Conservation (phyloP, 2,329 filamentous ascomycete species). For the Eutypella sp. region DNA sequence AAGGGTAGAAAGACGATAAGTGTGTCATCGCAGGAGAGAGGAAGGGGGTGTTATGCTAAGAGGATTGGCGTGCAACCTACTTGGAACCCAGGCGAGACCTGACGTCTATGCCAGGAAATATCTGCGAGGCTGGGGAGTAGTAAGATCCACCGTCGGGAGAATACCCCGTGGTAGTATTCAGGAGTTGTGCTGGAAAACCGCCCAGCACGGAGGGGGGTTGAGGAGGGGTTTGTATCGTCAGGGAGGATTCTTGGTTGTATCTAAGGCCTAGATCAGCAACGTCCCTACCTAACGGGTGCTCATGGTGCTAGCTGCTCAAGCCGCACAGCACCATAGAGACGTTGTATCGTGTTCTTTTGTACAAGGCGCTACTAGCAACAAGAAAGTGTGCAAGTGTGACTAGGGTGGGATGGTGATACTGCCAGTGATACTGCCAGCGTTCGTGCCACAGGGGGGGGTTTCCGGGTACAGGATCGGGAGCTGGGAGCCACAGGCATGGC, state of each 20-base stretch:
- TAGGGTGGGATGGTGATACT: too few species aligned
- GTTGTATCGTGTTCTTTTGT: constrained; percentile 32
- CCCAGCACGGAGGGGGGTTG: constrained; percentile 47
- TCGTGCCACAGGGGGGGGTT: constrained; percentile 38
- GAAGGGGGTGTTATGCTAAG: constrained; percentile 6
- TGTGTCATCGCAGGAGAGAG: constrained; percentile 9
- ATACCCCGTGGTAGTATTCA: constrained; percentile 44
- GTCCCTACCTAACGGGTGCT: constrained; percentile 22
- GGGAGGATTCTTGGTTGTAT: constrained; percentile 51
- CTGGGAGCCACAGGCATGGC: constrained; percentile 31
- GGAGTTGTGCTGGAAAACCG: constrained; percentile 46
- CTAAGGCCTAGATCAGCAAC: constrained; percentile 36
- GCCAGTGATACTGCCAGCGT: constrained; percentile 44
- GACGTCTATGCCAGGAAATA: constrained; percentile 47
- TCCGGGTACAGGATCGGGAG: constrained; percentile 36
- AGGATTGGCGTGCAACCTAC: constrained; percentile 37
- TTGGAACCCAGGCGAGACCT: constrained; percentile 50
- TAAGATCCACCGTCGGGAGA: constrained; percentile 44
- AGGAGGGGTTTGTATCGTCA: constrained; percentile 48
- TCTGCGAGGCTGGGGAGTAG: constrained; percentile 40
- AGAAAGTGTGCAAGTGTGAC: constrained; percentile 26
- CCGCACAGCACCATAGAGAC: constrained; percentile 28
- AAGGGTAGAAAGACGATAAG: constrained; percentile 6
- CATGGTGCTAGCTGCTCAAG: constrained; percentile 22
- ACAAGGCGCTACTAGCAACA: constrained; percentile 25